Base-by-base conservation (phyloP, 2,329 filamentous ascomycete species). In the Fusarium humuli region DNA sequence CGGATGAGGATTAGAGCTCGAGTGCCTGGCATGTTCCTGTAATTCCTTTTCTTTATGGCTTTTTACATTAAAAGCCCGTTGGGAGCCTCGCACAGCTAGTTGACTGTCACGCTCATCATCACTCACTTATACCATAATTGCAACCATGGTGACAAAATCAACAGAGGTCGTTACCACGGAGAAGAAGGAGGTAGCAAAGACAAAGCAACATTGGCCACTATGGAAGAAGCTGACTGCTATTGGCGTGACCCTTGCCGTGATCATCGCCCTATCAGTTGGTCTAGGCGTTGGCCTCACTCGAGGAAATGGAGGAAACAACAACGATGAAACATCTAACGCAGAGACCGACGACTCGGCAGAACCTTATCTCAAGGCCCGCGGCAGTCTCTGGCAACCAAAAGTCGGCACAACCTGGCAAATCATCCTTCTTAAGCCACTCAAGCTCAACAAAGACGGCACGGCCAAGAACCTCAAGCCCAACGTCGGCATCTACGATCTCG, bases 341-440 rank as follows among this genome's bases (percentile, higher is more conserved):
- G 75, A 65, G 73, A 76, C 65, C 46, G 65, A 54, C 63, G 73
- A 65, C 49, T 75, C 56, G 3, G 41, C 46, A 46, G 53, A 65
- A 48, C 27, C 57, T 32, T 67, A 49, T 56, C 69, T 59, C 74
- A 69, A 50, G 65, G 64, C 50, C 71, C 74, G 66, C 58, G 53
- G 71, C 55, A 60, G 73, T 70, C 52, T 78, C 34, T 91, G 88
- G 88, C 80, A 83, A 60, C 89, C 89, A 4, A 74, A 76, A 3
- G 83, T 85, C 25, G 84, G 83, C 27, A 79, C 81, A 6, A 83
- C 83, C 5, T 92, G 88, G 88, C 89, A 92, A 73, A 91, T 91
- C 56, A 81, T 90, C 46, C 84, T 92, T 22, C 77, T 73, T 52
- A 77, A 80, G 56, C 78, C 79, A 54, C 76, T 87, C 52, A 77